A percentile compares a stretch with the other conserved stretches of the same genome.
Conservation (phyloP, 768 basidiomycete species). For the Tephrocybe sp. region DNA sequence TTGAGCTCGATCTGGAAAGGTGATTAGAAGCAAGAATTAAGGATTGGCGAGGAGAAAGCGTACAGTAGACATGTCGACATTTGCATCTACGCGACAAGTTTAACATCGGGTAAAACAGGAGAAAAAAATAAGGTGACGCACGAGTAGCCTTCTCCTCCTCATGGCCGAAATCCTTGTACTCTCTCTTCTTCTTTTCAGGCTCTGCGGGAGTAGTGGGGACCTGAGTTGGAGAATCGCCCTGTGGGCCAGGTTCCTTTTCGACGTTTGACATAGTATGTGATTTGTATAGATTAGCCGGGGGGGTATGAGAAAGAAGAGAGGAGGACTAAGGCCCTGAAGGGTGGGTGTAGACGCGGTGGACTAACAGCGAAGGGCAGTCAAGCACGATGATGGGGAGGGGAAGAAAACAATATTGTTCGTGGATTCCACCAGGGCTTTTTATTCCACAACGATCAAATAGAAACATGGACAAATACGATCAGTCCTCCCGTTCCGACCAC, state of each 20-base stretch:
- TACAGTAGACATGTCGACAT: slow-evolving; percentile 84
- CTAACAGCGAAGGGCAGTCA: slow-evolving; percentile 6
- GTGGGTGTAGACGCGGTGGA: slow-evolving; percentile 12
- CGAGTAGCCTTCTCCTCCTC: slow-evolving; percentile 68
- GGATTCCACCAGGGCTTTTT: slow-evolving; percentile 24
- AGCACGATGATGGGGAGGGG: slow-evolving; percentile 19
- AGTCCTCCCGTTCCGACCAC: slow-evolving; percentile 7
- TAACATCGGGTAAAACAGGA: slow-evolving; percentile 13
- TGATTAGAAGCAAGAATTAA: neutral
- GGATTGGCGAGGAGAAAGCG: slow-evolving; percentile 18
- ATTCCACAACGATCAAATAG: slow-evolving; percentile 25
- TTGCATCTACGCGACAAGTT: slow-evolving; percentile 56
- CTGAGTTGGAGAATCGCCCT: slow-evolving; percentile 41
- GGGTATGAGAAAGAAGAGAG: slow-evolving; percentile 24
- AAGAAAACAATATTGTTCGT: slow-evolving; percentile 21
- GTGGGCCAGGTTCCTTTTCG: slow-evolving; percentile 69
- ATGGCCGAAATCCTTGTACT: slow-evolving; percentile 86
- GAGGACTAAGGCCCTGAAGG: slow-evolving; percentile 26
- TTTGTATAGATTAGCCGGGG: slow-evolving; percentile 18
- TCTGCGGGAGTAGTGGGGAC: slow-evolving; percentile 23
- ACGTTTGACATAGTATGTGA: slow-evolving; percentile 37
- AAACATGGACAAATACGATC: slow-evolving; percentile 24
- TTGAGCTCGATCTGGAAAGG: slow-evolving; percentile 73
- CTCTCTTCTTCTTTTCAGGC: slow-evolving; percentile 65
- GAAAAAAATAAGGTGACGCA: slow-evolving; percentile 38